Base-by-base conservation (phyloP, 23 red algal species). In the Gracilaria caudata region DNA sequence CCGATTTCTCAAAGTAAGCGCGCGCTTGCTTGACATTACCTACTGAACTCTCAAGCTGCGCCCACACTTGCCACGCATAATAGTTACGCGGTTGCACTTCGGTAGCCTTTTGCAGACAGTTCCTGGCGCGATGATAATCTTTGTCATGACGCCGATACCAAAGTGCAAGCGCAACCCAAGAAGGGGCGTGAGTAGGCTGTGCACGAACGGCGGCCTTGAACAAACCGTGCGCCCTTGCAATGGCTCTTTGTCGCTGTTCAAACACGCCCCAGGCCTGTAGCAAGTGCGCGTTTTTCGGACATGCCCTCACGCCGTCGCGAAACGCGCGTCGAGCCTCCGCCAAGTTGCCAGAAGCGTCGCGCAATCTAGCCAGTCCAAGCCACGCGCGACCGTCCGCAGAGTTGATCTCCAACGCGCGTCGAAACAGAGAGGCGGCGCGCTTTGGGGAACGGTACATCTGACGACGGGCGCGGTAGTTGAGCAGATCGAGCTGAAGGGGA, bases 241-340 rank as follows among this genome's bases (percentile, higher is more conserved):
- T 32, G 4, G 82, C 32, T 2, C 92, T 79, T 55, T 56, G 30
- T 20, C 77, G 30, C 86, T 94, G 77, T 78, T 98, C 96, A 24
- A 98, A 43, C 28, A 94, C 87, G 11, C 90, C 96, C 96, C 96
- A 98, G 14, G 92, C 96, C 79, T 98, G 96, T 21, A 98, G 87
- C 53, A 98, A 79, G 83, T 86, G 73, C 8, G 92, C 53, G 64
- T 94, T 94, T 56, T 65, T 17, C 46, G 64, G 58, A 20, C 43
- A 64, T 14, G 76, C 77, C 0, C 61, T 24, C n/a, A 94, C 68
- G 20, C 71, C 96, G 21, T 26, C 79, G 11, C 36, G 82, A 47
- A 92, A 98, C 0, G 90, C 29, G 26, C 30, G 19, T 0, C 96
- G 77, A 43, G 92, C 87, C n/a, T 35, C 16, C 6, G 0, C 87